phyloP scores from a whole-genome alignment of 208 protist species.

The Wallacemonas collosoma region DNA sequence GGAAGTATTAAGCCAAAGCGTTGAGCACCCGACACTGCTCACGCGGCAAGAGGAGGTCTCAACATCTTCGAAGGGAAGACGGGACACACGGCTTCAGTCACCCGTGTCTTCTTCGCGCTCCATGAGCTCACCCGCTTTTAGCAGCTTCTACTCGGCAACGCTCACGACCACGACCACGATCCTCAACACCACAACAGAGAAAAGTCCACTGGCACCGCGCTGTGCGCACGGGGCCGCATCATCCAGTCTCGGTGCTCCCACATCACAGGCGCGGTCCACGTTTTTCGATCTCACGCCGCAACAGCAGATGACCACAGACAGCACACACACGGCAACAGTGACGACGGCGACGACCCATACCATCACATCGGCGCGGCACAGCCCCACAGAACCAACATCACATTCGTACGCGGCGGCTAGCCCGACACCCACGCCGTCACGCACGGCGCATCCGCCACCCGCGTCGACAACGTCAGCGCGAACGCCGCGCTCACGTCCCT shows the following conservation, averaged over 20 bases:
- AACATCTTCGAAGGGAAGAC: too few species aligned
- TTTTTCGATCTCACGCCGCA: too few species aligned
- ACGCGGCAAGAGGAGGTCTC: background rate
- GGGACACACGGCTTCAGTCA: background rate
- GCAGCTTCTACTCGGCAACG: constrained; percentile 7
- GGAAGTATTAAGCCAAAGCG: background rate
- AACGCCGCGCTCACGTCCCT: background rate
- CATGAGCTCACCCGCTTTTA: constrained; percentile 12
- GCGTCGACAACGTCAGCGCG: background rate
- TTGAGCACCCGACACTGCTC: background rate
- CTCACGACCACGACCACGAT: background rate
- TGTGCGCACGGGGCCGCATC: background rate
- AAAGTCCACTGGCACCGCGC: background rate
- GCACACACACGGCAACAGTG: background rate
- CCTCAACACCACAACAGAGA: background rate
- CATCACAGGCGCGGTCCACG: too few species aligned
- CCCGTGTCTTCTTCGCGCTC: background rate
- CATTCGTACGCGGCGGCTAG: too few species aligned
- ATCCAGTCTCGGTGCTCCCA: too few species aligned
- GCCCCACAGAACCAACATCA: too few species aligned
- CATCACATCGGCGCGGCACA: background rate
- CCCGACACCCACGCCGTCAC: too few species aligned
- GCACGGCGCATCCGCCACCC: too few species aligned
- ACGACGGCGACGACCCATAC: background rate
- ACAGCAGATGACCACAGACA: too few species aligned